These are phyloP conservation scores for Ophiostoma ips DNA, from an alignment of 2,329 filamentous ascomycete species.

Conservation along the genomic window DNA sequence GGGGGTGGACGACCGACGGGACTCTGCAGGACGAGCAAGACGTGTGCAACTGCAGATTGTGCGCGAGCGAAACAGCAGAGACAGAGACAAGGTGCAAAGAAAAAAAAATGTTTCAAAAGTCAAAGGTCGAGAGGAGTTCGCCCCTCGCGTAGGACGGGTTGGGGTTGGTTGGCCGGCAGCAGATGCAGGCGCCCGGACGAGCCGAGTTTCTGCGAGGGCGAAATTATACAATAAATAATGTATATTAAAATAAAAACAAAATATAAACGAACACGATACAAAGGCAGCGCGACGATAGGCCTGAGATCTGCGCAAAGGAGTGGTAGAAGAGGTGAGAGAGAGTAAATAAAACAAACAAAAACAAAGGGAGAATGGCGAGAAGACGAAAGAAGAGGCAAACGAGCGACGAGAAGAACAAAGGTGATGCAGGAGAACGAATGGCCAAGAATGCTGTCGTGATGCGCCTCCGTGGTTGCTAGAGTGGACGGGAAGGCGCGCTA, in stretches of 20 bases:
- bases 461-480: background rate
- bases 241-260: background rate
- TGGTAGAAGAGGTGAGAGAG: background rate
- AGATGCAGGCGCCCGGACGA: too few relatives aligned
- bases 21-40: background rate
- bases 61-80: background rate
- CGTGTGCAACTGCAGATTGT: background rate
- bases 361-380: background rate
- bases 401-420: background rate
- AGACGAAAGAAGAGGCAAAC: background rate
- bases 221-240: background rate
- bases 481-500: too few relatives aligned
- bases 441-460: background rate
- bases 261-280: background rate
- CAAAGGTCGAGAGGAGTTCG: too few relatives aligned
- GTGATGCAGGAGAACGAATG: background rate
- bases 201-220: too few relatives aligned
- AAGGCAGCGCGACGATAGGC: background rate
- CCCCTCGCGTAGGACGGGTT: too few relatives aligned
- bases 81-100: background rate
- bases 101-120: background rate
- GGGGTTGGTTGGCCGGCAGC: too few relatives aligned
- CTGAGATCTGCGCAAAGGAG: too few relatives aligned
- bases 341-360: too few relatives aligned
- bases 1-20: background rate